phyloP scores from a whole-genome alignment of 352 stramenopile genomes.

The Phytophthora macrochlamydospora region DNA sequence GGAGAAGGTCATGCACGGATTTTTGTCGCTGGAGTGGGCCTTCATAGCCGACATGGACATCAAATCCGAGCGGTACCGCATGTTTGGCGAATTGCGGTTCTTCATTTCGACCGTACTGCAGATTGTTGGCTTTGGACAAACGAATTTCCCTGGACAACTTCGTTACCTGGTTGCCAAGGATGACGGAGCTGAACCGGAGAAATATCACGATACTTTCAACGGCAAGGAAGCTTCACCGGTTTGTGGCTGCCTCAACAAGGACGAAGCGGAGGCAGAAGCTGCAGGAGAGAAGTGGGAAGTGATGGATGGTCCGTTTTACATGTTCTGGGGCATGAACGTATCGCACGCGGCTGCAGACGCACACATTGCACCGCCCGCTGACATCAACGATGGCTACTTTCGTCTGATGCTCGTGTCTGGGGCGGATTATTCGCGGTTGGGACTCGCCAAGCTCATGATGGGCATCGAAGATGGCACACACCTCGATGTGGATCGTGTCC shows the following conservation, averaged over 20 bases:
- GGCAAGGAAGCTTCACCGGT: constrained; percentile 16
- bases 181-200: constrained; percentile 29
- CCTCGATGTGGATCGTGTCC: constrained; percentile 39
- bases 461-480: constrained; percentile 59
- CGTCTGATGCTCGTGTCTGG: constrained; percentile 60
- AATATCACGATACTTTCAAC: constrained; percentile 42
- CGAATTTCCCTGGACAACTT: constrained; percentile 44
- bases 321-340: constrained; percentile 71
- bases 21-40: constrained; percentile 87
- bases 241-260: constrained; percentile 29
- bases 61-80: constrained; percentile 64
- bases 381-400: constrained; percentile 64
- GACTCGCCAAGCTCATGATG: constrained; percentile 54
- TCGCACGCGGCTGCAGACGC: constrained; percentile 52
- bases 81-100: constrained; percentile 66
- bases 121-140: constrained; percentile 44
- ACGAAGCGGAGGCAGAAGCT: constrained; percentile 14
- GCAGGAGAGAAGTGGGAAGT: constrained; percentile 35
- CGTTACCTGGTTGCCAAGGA: constrained; percentile 43
- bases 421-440: constrained; percentile 38
- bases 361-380: constrained; percentile 48
- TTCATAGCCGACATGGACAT: constrained; percentile 83
- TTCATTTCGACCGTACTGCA: constrained; percentile 44
- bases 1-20: constrained; percentile 68
- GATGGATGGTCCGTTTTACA: constrained; percentile 53